Evolutionary conservation across 257 asterid genomes (phyloP).

Genomic region (Nemophila menziesii): DNA sequence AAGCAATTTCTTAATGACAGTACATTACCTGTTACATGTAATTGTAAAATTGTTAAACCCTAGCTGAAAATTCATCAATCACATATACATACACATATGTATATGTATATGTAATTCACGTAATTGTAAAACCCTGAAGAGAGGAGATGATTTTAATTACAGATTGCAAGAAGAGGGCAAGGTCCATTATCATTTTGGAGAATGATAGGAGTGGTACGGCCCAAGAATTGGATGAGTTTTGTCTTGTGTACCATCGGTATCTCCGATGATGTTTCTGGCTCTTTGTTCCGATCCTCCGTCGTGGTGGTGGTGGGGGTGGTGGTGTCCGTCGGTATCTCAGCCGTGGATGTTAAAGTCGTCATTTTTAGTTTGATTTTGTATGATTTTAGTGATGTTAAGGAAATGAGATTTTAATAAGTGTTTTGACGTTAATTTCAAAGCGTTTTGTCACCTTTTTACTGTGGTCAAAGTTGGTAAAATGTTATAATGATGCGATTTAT

Average conservation of each 20-base stretch:
- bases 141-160: conserved; percentile 23
- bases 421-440: no score
- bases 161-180: conserved; percentile 95
- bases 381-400: no score
- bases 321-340: conserved; percentile 5
- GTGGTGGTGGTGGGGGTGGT: conserved; percentile 16
- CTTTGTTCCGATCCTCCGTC: conserved; percentile 21
- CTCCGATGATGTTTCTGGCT: conserved; percentile 23
- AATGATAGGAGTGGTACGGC: conserved; percentile 65
- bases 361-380: no score
- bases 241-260: conserved; percentile 36
- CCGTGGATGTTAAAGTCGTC: conserved; percentile 9
- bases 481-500: no score
- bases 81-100: no score
- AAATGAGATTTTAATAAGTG: no score
- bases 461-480: no score
- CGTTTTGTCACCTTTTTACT: no score
- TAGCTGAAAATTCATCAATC: no score
- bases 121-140: not conserved
- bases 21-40: conserved; percentile 83
- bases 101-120: no score
- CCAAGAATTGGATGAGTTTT: conserved; percentile 70
- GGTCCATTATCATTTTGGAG: conserved; percentile 97
- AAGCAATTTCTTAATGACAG: conserved; percentile 65
- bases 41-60: no score